These are phyloP conservation scores for Bipolaris bicolor DNA, from an alignment of 2,329 filamentous ascomycete species.

Conservation along the genomic window DNA sequence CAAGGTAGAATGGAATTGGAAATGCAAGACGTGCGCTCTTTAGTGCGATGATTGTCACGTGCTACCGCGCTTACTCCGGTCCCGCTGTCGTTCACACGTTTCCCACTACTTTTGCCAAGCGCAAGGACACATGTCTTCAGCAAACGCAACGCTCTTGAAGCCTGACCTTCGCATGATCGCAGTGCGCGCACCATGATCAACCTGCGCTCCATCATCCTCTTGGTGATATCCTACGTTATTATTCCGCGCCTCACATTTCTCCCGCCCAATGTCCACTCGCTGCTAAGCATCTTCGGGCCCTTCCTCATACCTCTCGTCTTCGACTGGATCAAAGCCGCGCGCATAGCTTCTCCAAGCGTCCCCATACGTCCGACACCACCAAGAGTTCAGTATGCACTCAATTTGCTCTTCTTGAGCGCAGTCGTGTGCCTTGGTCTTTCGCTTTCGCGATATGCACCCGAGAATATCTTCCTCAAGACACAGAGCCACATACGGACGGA, in stretches of 20 bases:
- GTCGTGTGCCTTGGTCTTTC: conserved; percentile 64
- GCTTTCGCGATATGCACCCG: conserved; percentile 70
- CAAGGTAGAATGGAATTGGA: background rate
- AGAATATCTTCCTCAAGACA: conserved; percentile 82
- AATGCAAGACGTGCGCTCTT: background rate
- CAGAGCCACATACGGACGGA: conserved; percentile 83
- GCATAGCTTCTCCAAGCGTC: conserved; percentile 49
- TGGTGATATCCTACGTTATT: conserved; percentile 44
- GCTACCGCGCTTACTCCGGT: conserved; percentile 16
- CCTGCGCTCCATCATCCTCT: conserved; percentile 39
- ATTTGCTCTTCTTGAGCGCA: conserved; percentile 64
- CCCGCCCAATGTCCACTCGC: conserved; percentile 39
- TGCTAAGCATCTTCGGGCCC: conserved; percentile 67
- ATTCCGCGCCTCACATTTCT: conserved; percentile 49
- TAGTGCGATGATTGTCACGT: conserved; percentile 16
- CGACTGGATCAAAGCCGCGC: conserved; percentile 66
- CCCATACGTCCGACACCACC: conserved; percentile 63
- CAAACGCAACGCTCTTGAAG: conserved; percentile 3
- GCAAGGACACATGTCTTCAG: conserved; percentile 19
- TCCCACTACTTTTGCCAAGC: conserved; percentile 12
- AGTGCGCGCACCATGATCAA: conserved; percentile 39
- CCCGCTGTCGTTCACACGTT: conserved; percentile 14
- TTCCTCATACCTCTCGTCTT: conserved; percentile 72
- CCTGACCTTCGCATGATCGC: conserved; percentile 14
- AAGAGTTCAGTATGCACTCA: conserved; percentile 63